Evolutionary conservation across 2,329 filamentous ascomycete species (phyloP).

Genomic region (Ambrosiella cleistominuta): DNA sequence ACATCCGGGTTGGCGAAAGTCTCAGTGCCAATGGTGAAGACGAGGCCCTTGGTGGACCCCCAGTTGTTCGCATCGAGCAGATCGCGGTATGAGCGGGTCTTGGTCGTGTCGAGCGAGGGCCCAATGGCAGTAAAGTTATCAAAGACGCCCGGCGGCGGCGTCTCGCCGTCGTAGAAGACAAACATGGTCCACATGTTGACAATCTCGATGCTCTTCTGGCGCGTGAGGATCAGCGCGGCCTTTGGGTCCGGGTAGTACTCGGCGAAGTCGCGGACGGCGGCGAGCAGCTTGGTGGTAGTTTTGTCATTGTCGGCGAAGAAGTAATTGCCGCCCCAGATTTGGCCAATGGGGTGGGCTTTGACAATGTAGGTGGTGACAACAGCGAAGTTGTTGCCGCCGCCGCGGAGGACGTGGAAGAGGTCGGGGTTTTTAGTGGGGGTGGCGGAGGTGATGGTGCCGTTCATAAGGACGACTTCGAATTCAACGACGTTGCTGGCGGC

Average conservation of each 20-base stretch:
- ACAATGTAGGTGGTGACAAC: constrained; percentile 34
- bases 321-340: constrained; percentile 20
- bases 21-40: constrained; percentile 24
- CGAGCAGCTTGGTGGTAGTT: constrained; percentile 11
- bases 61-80: constrained; percentile 14
- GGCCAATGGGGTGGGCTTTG: constrained; percentile 21
- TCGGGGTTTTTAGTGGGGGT: constrained; percentile 27
- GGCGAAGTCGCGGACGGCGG: constrained; percentile 17
- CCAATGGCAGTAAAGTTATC: constrained; percentile 21
- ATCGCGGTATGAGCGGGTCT: constrained; percentile 14
- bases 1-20: constrained; percentile 19
- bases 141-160: constrained; percentile 28
- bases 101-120: constrained; percentile 18
- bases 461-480: constrained; percentile 28
- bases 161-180: constrained; percentile 42
- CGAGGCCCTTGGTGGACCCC: constrained; percentile 20
- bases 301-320: constrained; percentile 15
- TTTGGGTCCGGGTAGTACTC: constrained; percentile 19
- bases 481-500: constrained; percentile 27
- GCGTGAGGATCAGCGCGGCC: constrained; percentile 16
- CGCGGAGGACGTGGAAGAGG: constrained; percentile 39
- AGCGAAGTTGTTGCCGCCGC: constrained; percentile 39
- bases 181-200: constrained; percentile 40
- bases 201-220: constrained; percentile 6
- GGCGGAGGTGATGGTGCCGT: constrained; percentile 26